Evolutionary conservation across 2,329 filamentous ascomycete species (phyloP), one percentile per base, ranked within the genome.

Genomic region (Paecilomyces formosus): DNA sequence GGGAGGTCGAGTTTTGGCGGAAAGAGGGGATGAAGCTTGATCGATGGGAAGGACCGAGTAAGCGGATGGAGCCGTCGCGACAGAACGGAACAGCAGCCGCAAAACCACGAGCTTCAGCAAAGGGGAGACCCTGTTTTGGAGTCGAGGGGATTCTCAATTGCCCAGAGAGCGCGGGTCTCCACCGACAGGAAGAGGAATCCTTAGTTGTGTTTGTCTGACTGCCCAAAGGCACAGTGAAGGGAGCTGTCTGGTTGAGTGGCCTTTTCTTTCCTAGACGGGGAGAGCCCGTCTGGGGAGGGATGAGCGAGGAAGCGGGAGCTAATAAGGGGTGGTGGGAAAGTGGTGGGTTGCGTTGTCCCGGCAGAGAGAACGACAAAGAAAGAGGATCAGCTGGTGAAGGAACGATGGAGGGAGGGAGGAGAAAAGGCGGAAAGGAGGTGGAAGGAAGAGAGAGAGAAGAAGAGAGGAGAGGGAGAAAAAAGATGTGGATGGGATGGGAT

Each of bases 311-410:
- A 53, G 57, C 24, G 51, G 30, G 51, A 53, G 51, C 51, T 53
- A 55, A 30, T 55, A 55, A 55, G 54, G 54, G 45, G 22, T 39
- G 30, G 28, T n/a, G 30, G 13, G 55, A 22, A 13, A 49, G 22
- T 45, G 31, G n/a, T n/a, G 26, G 21, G 45, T 24, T 45, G 50
- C 22, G 50, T 52, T 52, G 50, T 52, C 50, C 22, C 21, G 50
- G 50, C 50, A 63, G 60, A 65, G 69, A 68, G 61, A 73, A 69
- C 70, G 70, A 73, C 65, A 64, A 59, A 64, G 63, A 65, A 65
- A 65, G 71, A 79, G 76, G 76, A 77, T 81, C 77, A 70, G 68
- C 72, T 75, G 72, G 61, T 39, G 55, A 58, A 58, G 68, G 70
- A 65, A 72, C 67, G 69, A 69, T 62, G 65, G 61, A 58, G 58